Evolutionary conservation across 2,329 filamentous ascomycete species (phyloP), one percentile per base, ranked within the genome.

Genomic region (Claviceps sp.): DNA sequence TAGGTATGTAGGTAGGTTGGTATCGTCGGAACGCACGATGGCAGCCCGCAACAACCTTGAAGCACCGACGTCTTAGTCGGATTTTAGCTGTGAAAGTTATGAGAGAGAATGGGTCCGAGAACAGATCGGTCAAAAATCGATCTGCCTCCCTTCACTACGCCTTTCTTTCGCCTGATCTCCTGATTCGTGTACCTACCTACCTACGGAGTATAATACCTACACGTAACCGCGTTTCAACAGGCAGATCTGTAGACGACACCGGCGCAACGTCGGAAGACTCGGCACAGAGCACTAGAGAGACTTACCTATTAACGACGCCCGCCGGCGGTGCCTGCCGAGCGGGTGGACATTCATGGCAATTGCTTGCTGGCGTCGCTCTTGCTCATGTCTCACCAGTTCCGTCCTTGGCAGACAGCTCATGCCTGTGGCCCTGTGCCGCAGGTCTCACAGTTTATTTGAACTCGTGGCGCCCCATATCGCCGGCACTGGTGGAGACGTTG

Each of bases 391-490:
- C 47, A 49, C 47, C 29, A 34, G 29, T 34, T 34, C 29, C 29
- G 9, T 34, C 29, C 29, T 34, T 34, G 29, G 29, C 29, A 34
- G 29, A 11, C 29, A 11, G 29, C 29, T 34, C 9, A 34, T 26
- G 36, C 16, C 29, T 8, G 45, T 49, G 29, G 34, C 36, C 16
- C 29, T 8, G 45, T 49, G 29, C 40, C 36, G 49, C 49, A 40
- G 20, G 50, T 52, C 50, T 52, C 34, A 38, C 38, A 46, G 22
- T 46, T 17, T 23, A 43, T 26, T 51, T n/a, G 34, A 51, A 51
- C 45, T 51, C 23, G 16, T 29, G 48, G 48, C 40, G 50, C 50
- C 39, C 40, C 39, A 52, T 44, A 45, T 34, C 40, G 50, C 50
- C 40, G 50, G n/a, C 50, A 40, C 45, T 37, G 38, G 45, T 49